Evolutionary conservation across 495 filamentous ascomycete genomes (phyloP).

Genomic region (Podospora australis): DNA sequence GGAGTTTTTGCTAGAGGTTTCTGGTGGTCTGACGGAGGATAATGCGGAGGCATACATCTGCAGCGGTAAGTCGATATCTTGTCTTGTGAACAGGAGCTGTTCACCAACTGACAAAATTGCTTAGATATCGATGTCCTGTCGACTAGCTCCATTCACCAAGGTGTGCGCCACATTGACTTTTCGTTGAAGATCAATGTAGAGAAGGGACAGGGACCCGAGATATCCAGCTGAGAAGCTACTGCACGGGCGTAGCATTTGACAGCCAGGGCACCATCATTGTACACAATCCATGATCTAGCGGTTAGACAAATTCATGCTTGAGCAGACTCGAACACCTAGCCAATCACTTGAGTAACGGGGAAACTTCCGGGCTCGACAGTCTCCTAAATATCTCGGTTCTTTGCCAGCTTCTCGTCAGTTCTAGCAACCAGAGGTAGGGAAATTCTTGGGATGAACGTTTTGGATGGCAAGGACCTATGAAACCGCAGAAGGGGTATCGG

Average conservation of each 20-base stretch:
- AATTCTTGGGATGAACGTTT: too few relatives aligned
- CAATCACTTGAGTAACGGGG: too few relatives aligned
- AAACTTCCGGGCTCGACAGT: too few relatives aligned
- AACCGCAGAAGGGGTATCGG: too few relatives aligned
- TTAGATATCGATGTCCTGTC: constrained; percentile 89
- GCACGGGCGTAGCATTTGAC: too few relatives aligned
- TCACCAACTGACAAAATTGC: constrained; percentile 5
- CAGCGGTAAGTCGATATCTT: constrained; percentile 44
- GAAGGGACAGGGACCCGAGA: constrained; percentile 19
- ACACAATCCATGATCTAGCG: too few relatives aligned
- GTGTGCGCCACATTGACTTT: constrained; percentile 87
- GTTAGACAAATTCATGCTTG: not conserved
- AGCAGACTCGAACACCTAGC: too few relatives aligned
- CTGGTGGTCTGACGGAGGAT: constrained; percentile 77
- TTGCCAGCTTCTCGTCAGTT: too few relatives aligned
- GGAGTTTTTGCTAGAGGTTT: constrained; percentile 79
- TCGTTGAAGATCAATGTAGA: constrained; percentile 74
- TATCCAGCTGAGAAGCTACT: constrained; percentile 13
- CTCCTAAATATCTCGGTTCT: too few relatives aligned
- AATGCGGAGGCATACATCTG: constrained; percentile 79
- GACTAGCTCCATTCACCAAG: constrained; percentile 94
- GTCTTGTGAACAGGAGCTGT: not conserved
- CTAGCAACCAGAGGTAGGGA: too few relatives aligned
- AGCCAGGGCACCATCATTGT: too few relatives aligned
- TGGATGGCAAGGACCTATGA: too few relatives aligned